Conservation (phyloP, 192 early-diverging fungal genomes). For the Allomyces macrogynus region DNA sequence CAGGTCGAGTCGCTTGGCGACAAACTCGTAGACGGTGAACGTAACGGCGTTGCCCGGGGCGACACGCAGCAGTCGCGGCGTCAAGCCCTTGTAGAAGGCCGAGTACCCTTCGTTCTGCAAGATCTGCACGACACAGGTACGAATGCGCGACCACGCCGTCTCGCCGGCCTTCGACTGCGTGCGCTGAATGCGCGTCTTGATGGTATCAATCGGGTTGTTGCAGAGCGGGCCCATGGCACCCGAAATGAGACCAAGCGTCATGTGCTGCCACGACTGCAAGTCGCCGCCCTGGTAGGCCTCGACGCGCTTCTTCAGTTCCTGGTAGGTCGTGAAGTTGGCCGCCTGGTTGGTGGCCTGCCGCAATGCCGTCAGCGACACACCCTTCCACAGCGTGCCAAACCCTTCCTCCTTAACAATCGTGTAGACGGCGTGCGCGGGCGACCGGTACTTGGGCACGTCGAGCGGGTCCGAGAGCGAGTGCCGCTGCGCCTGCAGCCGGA, state of each 20-base stretch:
- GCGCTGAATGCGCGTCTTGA: constrained; percentile 96
- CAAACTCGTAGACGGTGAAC: constrained; percentile 62
- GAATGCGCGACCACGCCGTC: constrained; percentile 62
- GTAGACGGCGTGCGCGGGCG: constrained; percentile 74
- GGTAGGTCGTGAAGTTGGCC: constrained; percentile 95
- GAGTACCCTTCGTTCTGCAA: constrained; percentile 68
- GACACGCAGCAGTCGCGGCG: constrained; percentile 78
- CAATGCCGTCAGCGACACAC: constrained; percentile 76
- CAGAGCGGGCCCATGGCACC: constrained; percentile 80
- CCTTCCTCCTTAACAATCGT: constrained; percentile 89
- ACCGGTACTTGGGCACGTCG: constrained; percentile 90
- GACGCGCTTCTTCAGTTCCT: constrained; percentile 66
- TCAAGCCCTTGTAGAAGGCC: constrained; percentile 93
- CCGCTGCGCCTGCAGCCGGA: constrained; percentile 86
- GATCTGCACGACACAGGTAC: constrained; percentile 53
- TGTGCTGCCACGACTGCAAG: constrained; percentile 77
- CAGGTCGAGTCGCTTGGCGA: neutral
- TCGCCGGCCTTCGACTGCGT: constrained; percentile 40
- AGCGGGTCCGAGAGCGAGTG: constrained; percentile 91
- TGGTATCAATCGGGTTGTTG: constrained; percentile 93
- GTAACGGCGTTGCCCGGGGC: constrained; percentile 94
- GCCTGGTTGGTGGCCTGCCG: constrained; percentile 96
- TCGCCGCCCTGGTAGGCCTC: constrained; percentile 41
- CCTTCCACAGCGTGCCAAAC: constrained; percentile 69
- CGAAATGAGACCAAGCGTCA: constrained; percentile 75